Conservation (phyloP, 2,329 filamentous ascomycete genomes). For the Shiraia sp. region DNA sequence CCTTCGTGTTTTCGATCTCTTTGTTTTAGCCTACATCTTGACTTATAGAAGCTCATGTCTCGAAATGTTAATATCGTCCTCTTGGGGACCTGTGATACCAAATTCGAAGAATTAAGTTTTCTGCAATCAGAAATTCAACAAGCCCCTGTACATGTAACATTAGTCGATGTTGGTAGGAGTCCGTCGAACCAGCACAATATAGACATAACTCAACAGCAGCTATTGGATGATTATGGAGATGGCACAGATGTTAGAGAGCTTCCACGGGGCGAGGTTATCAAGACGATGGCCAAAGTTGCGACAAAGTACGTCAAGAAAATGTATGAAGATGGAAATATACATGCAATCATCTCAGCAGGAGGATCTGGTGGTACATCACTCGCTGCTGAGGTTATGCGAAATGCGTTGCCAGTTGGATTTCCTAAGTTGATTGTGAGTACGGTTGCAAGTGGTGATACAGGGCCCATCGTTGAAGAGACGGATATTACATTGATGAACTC, state of each 20-base stretch:
- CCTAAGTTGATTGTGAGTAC: constrained; percentile 74
- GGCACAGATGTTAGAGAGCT: constrained; percentile 44
- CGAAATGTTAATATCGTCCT: constrained; percentile 50
- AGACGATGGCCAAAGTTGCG: constrained; percentile 57
- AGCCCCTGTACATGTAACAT: constrained; percentile 43
- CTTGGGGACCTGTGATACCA: constrained; percentile 68
- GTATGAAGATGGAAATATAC: constrained; percentile 46
- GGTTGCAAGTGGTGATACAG: constrained; percentile 68
- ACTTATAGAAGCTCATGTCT: constrained; percentile 1
- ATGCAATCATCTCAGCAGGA: constrained; percentile 63
- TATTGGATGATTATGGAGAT: constrained; percentile 43
- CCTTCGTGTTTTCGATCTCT: too few relatives aligned
- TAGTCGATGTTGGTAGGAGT: constrained; percentile 62
- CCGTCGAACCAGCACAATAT: constrained; percentile 52
- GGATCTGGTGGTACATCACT: constrained; percentile 68
- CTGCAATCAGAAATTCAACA: constrained; percentile 53
- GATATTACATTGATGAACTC: constrained; percentile 73
- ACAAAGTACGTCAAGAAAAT: constrained; percentile 49
- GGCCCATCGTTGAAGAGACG: constrained; percentile 66
- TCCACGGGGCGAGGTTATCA: constrained; percentile 60
- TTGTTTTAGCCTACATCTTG: too few relatives aligned
- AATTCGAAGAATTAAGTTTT: constrained; percentile 62
- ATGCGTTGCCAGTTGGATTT: constrained; percentile 64
- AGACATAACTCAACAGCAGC: constrained; percentile 47
- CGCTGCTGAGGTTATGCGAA: constrained; percentile 63